Evolutionary conservation across 2,329 filamentous ascomycete genomes (phyloP).

Genomic region (Epichloe brachyelytri): DNA sequence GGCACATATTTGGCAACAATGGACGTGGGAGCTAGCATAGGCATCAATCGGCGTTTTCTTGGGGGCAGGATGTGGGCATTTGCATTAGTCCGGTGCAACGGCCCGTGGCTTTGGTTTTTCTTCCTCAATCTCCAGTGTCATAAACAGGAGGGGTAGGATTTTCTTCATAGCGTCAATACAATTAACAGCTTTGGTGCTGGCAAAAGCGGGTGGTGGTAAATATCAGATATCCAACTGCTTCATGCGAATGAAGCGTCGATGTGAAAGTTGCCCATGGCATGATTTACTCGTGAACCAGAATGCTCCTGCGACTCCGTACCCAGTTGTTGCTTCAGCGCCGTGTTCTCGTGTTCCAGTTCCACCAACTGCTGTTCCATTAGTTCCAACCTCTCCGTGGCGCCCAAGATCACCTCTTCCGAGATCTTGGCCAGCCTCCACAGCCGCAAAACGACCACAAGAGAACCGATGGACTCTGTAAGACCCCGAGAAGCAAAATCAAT

Average conservation of each 20-base stretch:
- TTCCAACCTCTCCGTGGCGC: constrained; percentile 49
- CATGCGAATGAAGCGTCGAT: background rate
- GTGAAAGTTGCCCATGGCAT: background rate
- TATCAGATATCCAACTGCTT: background rate
- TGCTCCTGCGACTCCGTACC: constrained; percentile 9
- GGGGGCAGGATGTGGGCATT: constrained; percentile 16
- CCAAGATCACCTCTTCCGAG: constrained; percentile 52
- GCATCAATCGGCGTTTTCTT: constrained; percentile 23
- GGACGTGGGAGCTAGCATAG: constrained; percentile 22
- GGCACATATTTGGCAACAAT: constrained; percentile 18
- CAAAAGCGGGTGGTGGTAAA: background rate
- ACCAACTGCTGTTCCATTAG: constrained; percentile 39
- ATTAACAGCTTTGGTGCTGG: background rate
- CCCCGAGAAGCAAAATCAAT: constrained; percentile 49
- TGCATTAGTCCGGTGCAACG: constrained; percentile 8
- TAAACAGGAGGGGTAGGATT: background rate
- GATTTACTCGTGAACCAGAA: constrained; percentile 7
- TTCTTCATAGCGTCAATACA: background rate
- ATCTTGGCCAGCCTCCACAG: constrained; percentile 61
- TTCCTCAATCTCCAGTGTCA: background rate
- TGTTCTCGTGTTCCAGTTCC: constrained; percentile 36
- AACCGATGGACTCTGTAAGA: constrained; percentile 48
- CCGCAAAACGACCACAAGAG: constrained; percentile 52
- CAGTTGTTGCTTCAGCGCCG: constrained; percentile 11
- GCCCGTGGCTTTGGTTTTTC: background rate